phyloP scores from a whole-genome alignment of 2,329 filamentous ascomycete species.

The Monosporascus sp. region DNA sequence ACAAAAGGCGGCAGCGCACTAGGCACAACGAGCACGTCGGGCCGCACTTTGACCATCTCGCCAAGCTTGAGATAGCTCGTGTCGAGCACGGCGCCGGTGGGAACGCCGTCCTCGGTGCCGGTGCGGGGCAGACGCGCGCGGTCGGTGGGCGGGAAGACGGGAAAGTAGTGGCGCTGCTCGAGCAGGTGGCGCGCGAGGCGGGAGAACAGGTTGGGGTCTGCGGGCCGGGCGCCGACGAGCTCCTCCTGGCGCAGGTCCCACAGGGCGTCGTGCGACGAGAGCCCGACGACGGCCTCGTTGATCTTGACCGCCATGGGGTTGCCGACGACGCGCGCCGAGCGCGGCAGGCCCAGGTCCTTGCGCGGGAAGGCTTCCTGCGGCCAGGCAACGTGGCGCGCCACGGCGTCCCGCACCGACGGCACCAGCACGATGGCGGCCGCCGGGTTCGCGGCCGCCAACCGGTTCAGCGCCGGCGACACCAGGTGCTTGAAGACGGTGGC shows the following conservation, averaged over 20 bases:
- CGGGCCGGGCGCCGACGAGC: conserved; percentile 50
- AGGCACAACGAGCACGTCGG: conserved; percentile 79
- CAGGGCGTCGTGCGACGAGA: conserved; percentile 79
- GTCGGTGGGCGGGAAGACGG: conserved; percentile 76
- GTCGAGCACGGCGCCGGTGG: conserved; percentile 75
- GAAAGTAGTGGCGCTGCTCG: conserved; percentile 87
- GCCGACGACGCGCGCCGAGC: conserved; percentile 60
- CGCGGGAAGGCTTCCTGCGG: conserved; percentile 53
- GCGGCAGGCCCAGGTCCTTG: conserved; percentile 67
- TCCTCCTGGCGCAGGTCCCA: conserved; percentile 78
- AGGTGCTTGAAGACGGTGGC: conserved; percentile 77
- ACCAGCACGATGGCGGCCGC: conserved; percentile 74
- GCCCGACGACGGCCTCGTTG: conserved; percentile 79
- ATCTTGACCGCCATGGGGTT: conserved; percentile 87
- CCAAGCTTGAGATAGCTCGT: conserved; percentile 79
- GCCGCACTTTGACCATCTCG: conserved; percentile 81
- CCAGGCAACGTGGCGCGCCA: conserved; percentile 67
- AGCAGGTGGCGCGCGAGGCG: conserved; percentile 74
- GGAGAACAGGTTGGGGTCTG: conserved; percentile 58
- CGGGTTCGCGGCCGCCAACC: conserved; percentile 66
- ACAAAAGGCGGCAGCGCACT: conserved; percentile 82
- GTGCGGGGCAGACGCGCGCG: conserved; percentile 62
- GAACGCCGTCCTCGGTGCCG: conserved; percentile 52
- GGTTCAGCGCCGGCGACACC: conserved; percentile 67
- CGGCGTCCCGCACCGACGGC: conserved; percentile 67